phyloP scores from a whole-genome alignment of 208 protist species.

The Acanthamoeba culbertsoni region DNA sequence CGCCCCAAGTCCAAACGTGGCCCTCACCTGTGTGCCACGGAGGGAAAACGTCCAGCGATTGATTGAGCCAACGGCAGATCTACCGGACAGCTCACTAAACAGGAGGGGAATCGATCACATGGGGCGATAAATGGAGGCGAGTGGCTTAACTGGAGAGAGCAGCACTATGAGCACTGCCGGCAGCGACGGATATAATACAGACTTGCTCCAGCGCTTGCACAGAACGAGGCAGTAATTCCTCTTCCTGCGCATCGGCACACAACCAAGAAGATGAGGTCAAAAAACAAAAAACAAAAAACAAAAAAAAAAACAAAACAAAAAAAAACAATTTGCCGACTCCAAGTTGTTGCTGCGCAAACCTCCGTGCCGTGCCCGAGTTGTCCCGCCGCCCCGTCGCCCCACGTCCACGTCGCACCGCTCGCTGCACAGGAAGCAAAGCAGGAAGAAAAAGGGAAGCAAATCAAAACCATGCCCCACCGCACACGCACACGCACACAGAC shows the following conservation, averaged over 20 bases:
- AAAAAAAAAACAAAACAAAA: no score
- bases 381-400: neutral
- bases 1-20: constrained; percentile 31
- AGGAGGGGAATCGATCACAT: no score
- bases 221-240: neutral
- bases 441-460: no score
- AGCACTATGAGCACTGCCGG: neutral
- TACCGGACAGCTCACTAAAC: no score
- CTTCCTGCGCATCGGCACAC: neutral
- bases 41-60: neutral
- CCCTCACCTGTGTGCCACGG: neutral
- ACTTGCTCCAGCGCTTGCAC: neutral
- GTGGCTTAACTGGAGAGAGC: neutral
- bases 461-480: neutral
- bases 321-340: no score
- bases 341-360: neutral
- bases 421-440: neutral
- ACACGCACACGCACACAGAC: neutral
- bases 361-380: neutral
- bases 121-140: neutral
- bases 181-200: neutral
- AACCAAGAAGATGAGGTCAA: neutral
- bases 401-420: neutral
- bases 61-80: no score
- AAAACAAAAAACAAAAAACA: neutral